A percentile compares a stretch with the other conserved stretches of the same genome.
These are phyloP conservation scores for Scutellaria barbata DNA, from an alignment of 257 asterid species.

Conservation along the genomic window DNA sequence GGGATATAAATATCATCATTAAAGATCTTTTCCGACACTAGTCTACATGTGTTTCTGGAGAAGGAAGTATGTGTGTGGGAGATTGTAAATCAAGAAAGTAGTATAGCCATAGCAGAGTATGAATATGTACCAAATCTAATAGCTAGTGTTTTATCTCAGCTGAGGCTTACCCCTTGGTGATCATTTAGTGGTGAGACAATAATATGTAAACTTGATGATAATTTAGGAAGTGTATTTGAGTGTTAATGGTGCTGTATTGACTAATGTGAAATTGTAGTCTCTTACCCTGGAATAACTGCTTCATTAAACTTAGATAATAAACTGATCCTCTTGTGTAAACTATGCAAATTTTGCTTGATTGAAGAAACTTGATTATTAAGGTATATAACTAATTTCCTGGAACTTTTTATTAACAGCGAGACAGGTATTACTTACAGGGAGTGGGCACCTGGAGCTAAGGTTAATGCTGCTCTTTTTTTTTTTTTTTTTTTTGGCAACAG, in stretches of 20 bases:
- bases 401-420: slow-evolving; percentile 64
- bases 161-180: slow-evolving; percentile 15
- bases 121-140: slow-evolving; percentile 14
- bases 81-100: slow-evolving; percentile 9
- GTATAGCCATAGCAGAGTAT: slow-evolving; percentile 7
- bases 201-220: not conserved
- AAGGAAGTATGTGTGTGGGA: slow-evolving; percentile 10
- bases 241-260: slow-evolving; percentile 14
- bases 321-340: slow-evolving; percentile 15
- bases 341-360: slow-evolving; percentile 24
- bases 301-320: slow-evolving; percentile 9
- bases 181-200: slow-evolving; percentile 25
- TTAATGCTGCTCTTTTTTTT: slow-evolving; percentile 44
- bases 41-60: slow-evolving; percentile 23
- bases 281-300: slow-evolving; percentile 16
- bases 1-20: not conserved
- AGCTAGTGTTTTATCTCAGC: not conserved
- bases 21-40: not conserved
- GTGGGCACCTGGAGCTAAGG: slow-evolving; percentile 99
- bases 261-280: slow-evolving; percentile 20
- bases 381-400: slow-evolving; percentile 33
- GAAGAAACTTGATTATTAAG: slow-evolving; percentile 14
- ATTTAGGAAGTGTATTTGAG: slow-evolving; percentile 24
- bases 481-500: not conserved
- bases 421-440: slow-evolving; percentile 95